Evolutionary conservation across 1,139 yeast genomes (phyloP).

Genomic region (Debaryomyces sp.): DNA sequence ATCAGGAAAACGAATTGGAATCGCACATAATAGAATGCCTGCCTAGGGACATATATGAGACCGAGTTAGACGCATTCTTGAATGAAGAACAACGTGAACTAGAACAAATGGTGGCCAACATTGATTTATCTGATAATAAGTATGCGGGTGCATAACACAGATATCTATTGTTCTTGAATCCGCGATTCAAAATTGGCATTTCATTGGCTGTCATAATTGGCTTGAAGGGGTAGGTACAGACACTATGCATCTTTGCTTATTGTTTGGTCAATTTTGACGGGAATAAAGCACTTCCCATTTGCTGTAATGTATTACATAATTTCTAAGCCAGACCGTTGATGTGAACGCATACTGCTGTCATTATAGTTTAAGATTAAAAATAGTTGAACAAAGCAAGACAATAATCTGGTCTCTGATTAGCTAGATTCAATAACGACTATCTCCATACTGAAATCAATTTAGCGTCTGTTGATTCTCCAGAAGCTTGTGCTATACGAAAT

Average conservation of each 20-base stretch:
- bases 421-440: not conserved
- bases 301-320: not conserved
- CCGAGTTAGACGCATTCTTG: conserved; percentile 4
- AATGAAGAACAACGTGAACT: conserved; percentile 7
- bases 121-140: conserved; percentile 10
- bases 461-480: not conserved
- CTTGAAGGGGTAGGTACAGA: not conserved
- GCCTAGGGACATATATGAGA: not conserved
- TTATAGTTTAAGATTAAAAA: not conserved
- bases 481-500: not conserved
- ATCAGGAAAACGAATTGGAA: conserved; percentile 29
- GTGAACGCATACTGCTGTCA: not conserved
- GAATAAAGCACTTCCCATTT: not conserved
- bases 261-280: not conserved
- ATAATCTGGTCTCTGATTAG: not conserved
- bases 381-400: not conserved
- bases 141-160: not conserved
- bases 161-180: not conserved
- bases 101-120: conserved; percentile 9
- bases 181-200: not conserved
- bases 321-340: not conserved
- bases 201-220: not conserved
- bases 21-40: not conserved
- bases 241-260: not conserved
- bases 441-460: not conserved